Evolutionary conservation across 169 alveolate species (phyloP).

Genomic region (Besnoitia besnoiti): DNA sequence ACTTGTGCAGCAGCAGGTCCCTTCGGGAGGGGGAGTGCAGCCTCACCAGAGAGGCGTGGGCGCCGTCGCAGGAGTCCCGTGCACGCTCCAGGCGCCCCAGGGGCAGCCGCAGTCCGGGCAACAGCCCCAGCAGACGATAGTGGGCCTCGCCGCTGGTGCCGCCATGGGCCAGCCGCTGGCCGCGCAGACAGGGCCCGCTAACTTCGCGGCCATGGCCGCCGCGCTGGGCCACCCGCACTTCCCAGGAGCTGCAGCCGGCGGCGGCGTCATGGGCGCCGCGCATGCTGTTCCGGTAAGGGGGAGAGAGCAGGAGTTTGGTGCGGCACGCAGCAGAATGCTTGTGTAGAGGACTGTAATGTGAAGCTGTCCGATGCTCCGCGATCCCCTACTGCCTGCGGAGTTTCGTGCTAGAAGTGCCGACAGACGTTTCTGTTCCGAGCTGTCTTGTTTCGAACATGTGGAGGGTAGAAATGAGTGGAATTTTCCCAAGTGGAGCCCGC

Average conservation of each 20-base stretch:
- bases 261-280: constrained; percentile 12
- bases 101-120: not conserved
- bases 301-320: too few relatives aligned
- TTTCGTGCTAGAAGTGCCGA: too few relatives aligned
- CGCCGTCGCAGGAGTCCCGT: not conserved
- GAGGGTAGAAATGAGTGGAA: too few relatives aligned
- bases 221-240: not conserved
- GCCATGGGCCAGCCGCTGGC: not conserved
- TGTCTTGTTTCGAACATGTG: too few relatives aligned
- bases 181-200: not conserved
- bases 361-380: too few relatives aligned
- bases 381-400: too few relatives aligned
- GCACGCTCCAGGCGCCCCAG: not conserved
- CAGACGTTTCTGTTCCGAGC: too few relatives aligned
- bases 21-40: not conserved
- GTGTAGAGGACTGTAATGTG: too few relatives aligned
- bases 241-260: not conserved
- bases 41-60: not conserved
- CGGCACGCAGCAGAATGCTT: too few relatives aligned
- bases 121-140: not conserved
- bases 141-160: not conserved
- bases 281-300: not conserved
- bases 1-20: not conserved
- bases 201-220: not conserved
- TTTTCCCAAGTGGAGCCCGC: too few relatives aligned